A percentile compares a stretch with the other conserved stretches of the same genome.
These are phyloP conservation scores for Naganishia vaughanmartiniae DNA, from an alignment of 768 basidiomycete genomes.

Conservation along the genomic window DNA sequence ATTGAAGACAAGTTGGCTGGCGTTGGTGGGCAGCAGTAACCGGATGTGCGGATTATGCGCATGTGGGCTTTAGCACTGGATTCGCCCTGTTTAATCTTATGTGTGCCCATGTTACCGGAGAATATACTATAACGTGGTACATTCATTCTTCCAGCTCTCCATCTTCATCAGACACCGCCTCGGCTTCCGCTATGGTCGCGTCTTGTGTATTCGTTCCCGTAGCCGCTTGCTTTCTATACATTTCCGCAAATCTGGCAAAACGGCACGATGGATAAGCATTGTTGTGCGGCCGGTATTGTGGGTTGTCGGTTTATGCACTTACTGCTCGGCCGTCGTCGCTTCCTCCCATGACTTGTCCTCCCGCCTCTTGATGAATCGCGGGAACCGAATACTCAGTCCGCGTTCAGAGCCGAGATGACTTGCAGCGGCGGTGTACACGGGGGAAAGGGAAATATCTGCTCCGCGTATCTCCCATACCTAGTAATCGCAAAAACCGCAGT, in stretches of 20 bases:
- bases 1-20: constrained; percentile 53
- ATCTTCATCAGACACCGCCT: constrained; percentile 3
- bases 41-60: not conserved
- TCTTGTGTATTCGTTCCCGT: not conserved
- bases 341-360: constrained; percentile 72
- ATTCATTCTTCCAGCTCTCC: constrained; percentile 4
- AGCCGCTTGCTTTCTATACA: constrained; percentile 12
- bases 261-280: not conserved
- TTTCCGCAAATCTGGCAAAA: constrained; percentile 12
- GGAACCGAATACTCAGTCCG: constrained; percentile 82
- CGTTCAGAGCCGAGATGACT: constrained; percentile 62
- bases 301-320: not conserved
- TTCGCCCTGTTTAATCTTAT: no score
- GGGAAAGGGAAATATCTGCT: constrained; percentile 60
- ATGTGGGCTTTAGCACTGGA: no score
- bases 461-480: constrained; percentile 80
- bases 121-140: not conserved
- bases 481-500: not conserved
- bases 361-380: constrained; percentile 71
- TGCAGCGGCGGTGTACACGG: constrained; percentile 71
- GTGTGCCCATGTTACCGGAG: no score
- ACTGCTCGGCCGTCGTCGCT: constrained; percentile 68
- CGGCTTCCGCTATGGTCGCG: not conserved
- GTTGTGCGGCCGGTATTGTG: not conserved
- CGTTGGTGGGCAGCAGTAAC: not conserved